Conservation (phyloP, 1,284 basidiomycete species). For the Marasmius fiardii region DNA sequence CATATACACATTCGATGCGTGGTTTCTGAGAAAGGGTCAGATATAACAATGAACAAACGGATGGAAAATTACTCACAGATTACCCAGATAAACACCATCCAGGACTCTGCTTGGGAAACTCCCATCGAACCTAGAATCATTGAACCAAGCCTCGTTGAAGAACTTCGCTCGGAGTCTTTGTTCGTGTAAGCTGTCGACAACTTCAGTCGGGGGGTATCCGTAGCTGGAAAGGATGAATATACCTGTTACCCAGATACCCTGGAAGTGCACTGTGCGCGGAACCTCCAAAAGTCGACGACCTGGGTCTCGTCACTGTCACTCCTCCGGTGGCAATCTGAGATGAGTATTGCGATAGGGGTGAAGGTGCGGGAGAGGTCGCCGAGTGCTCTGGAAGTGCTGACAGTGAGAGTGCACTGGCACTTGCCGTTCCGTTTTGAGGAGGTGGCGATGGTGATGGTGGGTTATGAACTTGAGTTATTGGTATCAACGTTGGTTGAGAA, state of each 20-base stretch:
- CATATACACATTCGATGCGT: constrained; percentile 95
- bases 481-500: background rate
- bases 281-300: background rate
- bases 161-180: background rate
- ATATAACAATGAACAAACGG: constrained; percentile 4
- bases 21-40: constrained; percentile 53
- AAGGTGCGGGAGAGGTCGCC: background rate
- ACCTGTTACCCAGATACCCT: background rate
- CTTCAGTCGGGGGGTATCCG: too few relatives aligned
- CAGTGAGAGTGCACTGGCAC: background rate
- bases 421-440: background rate
- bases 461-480: background rate
- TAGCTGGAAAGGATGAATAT: too few relatives aligned
- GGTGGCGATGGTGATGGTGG: background rate
- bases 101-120: constrained; percentile 93
- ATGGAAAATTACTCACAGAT: constrained; percentile 61
- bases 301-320: background rate
- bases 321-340: background rate
- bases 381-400: background rate
- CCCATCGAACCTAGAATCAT: constrained; percentile 89
- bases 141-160: constrained; percentile 73
- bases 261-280: background rate
- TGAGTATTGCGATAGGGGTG: background rate
- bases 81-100: constrained; percentile 94
- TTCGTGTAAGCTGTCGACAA: background rate